A percentile compares a stretch with the other conserved stretches of the same genome.
These are phyloP conservation scores for Xenosphaeropsis pyriputrescens DNA, from an alignment of 2,329 filamentous ascomycete genomes.

Conservation along the genomic window DNA sequence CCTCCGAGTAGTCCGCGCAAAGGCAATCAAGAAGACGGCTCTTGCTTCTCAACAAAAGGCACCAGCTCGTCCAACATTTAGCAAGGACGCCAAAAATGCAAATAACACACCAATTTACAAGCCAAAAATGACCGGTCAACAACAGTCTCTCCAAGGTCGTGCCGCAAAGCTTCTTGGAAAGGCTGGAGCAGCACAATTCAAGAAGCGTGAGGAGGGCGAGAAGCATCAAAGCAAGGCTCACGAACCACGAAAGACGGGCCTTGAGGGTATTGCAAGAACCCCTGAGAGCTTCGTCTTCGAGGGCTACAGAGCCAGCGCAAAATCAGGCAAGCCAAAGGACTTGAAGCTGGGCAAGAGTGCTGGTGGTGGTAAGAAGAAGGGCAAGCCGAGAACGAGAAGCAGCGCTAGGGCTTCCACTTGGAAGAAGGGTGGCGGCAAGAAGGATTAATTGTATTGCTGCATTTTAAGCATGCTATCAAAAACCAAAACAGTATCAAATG, in stretches of 20 bases:
- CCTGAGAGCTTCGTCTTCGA: slow-evolving; percentile 70
- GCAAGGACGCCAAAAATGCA: slow-evolving; percentile 18
- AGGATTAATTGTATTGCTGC: slow-evolving; percentile 4
- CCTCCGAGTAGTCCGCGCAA: slow-evolving; percentile 71
- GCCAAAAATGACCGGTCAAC: slow-evolving; percentile 54
- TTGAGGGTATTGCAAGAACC: slow-evolving; percentile 27
- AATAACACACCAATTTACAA: slow-evolving; percentile 33
- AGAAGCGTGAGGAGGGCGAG: slow-evolving; percentile 10
- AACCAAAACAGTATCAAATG: too few species aligned
- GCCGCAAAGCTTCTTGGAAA: slow-evolving; percentile 61
- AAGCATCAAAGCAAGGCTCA: slow-evolving; percentile 1
- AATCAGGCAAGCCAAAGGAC: slow-evolving; percentile 47
- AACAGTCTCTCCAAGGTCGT: slow-evolving; percentile 59
- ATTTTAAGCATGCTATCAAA: too few species aligned
- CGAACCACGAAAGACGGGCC: slow-evolving; percentile 2
- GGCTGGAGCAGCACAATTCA: slow-evolving; percentile 35
- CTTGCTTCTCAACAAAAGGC: slow-evolving; percentile 8
- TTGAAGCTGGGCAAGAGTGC: slow-evolving; percentile 43
- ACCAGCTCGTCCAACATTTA: slow-evolving; percentile 5
- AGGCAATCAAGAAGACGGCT: slow-evolving; percentile 22
- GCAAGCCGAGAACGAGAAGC: slow-evolving; percentile 21
- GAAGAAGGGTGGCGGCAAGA: slow-evolving; percentile 22
- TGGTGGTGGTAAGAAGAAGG: slow-evolving; percentile 35
- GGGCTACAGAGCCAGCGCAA: slow-evolving; percentile 57
- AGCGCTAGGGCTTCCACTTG: slow-evolving; percentile 19